Base-by-base conservation (phyloP, 495 filamentous ascomycete genomes). In the Lasiosphaeria miniovina region DNA sequence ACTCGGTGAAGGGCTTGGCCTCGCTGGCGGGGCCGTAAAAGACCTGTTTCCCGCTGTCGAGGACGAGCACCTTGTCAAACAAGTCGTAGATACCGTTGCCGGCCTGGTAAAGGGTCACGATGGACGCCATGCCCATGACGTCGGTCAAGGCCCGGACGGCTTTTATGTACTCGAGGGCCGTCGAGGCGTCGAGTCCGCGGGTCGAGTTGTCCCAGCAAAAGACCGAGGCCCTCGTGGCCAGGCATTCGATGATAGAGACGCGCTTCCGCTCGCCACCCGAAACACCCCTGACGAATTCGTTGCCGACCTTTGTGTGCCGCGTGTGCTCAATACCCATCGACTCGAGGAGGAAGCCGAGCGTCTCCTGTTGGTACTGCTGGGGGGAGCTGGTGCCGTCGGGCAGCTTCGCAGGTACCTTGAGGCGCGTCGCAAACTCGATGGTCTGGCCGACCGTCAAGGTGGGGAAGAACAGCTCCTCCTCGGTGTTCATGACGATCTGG, bases 71-170 rank as follows among this genome's bases (percentile, higher is more conserved):
- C 62, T 85, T 86, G 67, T 87, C 82, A 57, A 86, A 88, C 36
- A 82, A 70, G 45, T 88, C 77, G 59, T 88, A 89, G 36, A 87
- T 85, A 12, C 75, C 75, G 57, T 92, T 85, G 50, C 83, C 82
- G 5, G 87, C 88, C 66, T 93, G 88, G 65, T 93, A 91, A 36
- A 91, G 82, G 0, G 87, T 83, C 9, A 90, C 86, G 36, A 82
- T 69, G 15, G 82, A 78, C 5, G 83, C 83, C 10, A 80, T 75
- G 3, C 82, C 79, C 40, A 71, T 70, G 40, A 85, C 73, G 48
- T 86, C 80, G 5, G 86, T 83, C 9, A 81, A 77, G 33, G 81
- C 74, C 3, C 79, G 71, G 17, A 84, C 58, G 34, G 75, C 72
- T 50, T 69, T 74, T 49, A 71, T 71, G 56, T 77, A 80, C 36